Percentiles rank a stretch among this genome's conserved stretches.
These are phyloP conservation scores for Tylopilus rubrobrunneus DNA, from an alignment of 768 basidiomycete genomes.

Conservation along the genomic window DNA sequence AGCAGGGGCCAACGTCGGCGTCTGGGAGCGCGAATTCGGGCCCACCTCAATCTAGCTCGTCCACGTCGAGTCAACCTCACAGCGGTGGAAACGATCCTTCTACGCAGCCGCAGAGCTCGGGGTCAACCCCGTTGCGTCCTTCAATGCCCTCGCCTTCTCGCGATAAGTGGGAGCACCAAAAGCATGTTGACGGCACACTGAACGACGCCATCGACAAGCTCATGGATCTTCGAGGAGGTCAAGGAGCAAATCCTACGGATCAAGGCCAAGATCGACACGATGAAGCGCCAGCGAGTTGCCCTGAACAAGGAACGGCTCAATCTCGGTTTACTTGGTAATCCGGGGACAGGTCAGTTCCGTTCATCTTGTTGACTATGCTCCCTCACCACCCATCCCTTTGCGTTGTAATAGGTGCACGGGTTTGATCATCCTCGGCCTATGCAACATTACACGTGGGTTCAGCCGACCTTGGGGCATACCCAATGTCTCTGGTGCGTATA, in stretches of 20 bases:
- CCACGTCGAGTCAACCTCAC: constrained; percentile 2
- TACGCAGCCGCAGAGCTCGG: not conserved
- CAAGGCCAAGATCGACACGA: constrained; percentile 48
- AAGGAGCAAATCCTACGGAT: constrained; percentile 55
- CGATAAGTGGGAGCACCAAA: constrained; percentile 28
- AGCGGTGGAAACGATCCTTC: not conserved
- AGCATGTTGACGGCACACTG: constrained; percentile 47
- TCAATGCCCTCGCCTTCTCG: constrained; percentile 10
- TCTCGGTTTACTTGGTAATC: constrained; percentile 60
- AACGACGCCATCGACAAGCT: constrained; percentile 56
- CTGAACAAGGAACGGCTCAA: constrained; percentile 57
- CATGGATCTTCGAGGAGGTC: constrained; percentile 65
- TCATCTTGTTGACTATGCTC: constrained; percentile 18
- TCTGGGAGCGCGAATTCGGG: not conserved
- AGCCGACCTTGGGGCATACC: no score
- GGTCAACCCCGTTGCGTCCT: not conserved
- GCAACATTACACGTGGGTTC: no score
- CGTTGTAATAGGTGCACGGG: no score
- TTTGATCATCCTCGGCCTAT: no score
- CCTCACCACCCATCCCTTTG: no score
- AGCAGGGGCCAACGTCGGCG: not conserved
- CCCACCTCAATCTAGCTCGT: not conserved
- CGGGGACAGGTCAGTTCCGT: constrained; percentile 68
- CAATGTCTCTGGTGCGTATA: no score
- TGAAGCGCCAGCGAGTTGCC: constrained; percentile 46